These are phyloP conservation scores for Inga oerstediana DNA, from an alignment of 306 rosid genomes.

Conservation along the genomic window DNA sequence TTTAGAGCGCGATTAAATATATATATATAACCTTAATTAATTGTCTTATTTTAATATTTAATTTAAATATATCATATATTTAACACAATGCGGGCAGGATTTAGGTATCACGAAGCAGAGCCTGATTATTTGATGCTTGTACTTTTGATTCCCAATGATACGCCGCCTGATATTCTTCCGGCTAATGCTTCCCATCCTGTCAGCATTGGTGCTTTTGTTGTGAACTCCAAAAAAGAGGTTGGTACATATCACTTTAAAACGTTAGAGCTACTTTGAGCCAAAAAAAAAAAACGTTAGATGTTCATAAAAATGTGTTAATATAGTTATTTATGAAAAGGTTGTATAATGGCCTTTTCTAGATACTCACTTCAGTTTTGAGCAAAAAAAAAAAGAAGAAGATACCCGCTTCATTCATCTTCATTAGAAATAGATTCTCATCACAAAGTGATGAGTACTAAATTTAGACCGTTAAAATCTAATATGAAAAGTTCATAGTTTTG, in stretches of 20 bases:
- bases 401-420: too few relatives aligned
- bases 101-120: constrained; percentile 83
- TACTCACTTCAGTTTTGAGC: too few relatives aligned
- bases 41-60: not conserved
- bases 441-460: too few relatives aligned
- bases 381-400: too few relatives aligned
- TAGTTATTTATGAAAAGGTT: too few relatives aligned
- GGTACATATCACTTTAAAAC: not conserved
- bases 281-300: too few relatives aligned
- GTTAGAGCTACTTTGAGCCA: too few relatives aligned
- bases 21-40: not conserved
- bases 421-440: too few relatives aligned
- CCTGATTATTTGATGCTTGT: constrained; percentile 82
- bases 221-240: constrained; percentile 71
- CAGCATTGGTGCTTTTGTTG: constrained; percentile 78
- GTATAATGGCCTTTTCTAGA: too few relatives aligned
- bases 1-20: not conserved
- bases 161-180: constrained; percentile 59
- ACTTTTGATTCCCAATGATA: constrained; percentile 70
- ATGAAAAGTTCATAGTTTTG: too few relatives aligned
- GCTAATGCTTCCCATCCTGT: constrained; percentile 87
- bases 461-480: too few relatives aligned
- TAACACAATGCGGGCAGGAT: not conserved
- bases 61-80: not conserved
- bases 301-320: too few relatives aligned